phyloP scores from a whole-genome alignment of 1,139 yeast species.

The Keqinozyma sinolaborantium region DNA sequence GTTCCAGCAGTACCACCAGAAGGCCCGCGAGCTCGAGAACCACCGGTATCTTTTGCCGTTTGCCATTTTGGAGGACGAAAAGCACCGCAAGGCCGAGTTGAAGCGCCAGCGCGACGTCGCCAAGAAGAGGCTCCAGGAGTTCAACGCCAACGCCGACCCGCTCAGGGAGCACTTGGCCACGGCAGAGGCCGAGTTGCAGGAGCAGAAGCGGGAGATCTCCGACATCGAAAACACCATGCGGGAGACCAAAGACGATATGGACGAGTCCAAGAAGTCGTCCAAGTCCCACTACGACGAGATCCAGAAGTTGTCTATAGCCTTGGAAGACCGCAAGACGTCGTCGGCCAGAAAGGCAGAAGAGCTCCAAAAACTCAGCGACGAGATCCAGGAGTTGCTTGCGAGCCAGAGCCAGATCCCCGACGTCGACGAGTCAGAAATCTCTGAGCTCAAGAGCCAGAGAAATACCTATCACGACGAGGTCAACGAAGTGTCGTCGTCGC shows the following conservation, averaged over 20 bases:
- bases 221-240: not conserved
- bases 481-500: constrained; percentile 11
- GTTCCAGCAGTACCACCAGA: constrained; percentile 35
- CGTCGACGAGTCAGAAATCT: constrained; percentile 1
- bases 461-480: constrained; percentile 4
- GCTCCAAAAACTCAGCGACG: constrained; percentile 6
- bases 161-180: constrained; percentile 14
- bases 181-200: not conserved
- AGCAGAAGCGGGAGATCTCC: constrained; percentile 1
- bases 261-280: constrained; percentile 1
- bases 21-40: constrained; percentile 40
- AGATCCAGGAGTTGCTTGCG: constrained; percentile 2
- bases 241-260: constrained; percentile 1
- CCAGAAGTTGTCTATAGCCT: not conserved
- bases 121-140: constrained; percentile 26
- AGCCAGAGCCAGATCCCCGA: constrained; percentile 2
- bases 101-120: constrained; percentile 42
- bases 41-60: constrained; percentile 58
- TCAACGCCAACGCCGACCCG: constrained; percentile 29
- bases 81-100: constrained; percentile 34
- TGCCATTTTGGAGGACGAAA: constrained; percentile 55
- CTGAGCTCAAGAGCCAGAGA: constrained; percentile 1
- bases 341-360: constrained; percentile 4
- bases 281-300: not conserved
- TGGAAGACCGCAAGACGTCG: not conserved